Conservation (phyloP, 2,329 filamentous ascomycete genomes). For the Scedosporium apiospermum region DNA sequence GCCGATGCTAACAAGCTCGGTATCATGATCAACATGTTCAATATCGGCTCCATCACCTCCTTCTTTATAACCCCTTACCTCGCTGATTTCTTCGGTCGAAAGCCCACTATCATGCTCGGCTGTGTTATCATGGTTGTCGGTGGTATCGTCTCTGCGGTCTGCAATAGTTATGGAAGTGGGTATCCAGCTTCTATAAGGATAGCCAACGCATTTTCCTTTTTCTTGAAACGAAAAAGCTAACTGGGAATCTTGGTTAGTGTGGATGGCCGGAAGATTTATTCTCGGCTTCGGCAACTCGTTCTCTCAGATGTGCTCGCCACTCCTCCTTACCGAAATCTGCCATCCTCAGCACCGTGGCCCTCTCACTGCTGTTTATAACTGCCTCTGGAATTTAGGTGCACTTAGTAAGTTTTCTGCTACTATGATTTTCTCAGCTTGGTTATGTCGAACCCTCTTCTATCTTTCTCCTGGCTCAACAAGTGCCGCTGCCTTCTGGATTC, state of each 20-base stretch:
- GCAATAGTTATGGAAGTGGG: slow-evolving; percentile 32
- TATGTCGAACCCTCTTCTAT: too few relatives aligned
- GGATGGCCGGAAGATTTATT: slow-evolving; percentile 26
- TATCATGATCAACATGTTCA: slow-evolving; percentile 42
- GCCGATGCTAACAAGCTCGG: slow-evolving; percentile 31
- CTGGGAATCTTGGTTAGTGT: slow-evolving; percentile 18
- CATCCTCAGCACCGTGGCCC: slow-evolving; percentile 59
- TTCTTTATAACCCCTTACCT: slow-evolving; percentile 37
- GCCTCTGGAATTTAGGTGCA: slow-evolving; percentile 54
- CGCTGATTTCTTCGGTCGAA: slow-evolving; percentile 32
- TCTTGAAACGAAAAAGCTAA: neutral
- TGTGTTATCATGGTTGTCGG: slow-evolving; percentile 37
- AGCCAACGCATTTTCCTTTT: neutral
- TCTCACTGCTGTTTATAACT: slow-evolving; percentile 59
- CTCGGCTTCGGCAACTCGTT: slow-evolving; percentile 58
- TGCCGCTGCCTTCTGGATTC: too few relatives aligned
- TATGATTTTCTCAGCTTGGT: neutral
- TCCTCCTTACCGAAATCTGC: slow-evolving; percentile 56
- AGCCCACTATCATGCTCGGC: slow-evolving; percentile 31
- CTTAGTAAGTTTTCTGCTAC: slow-evolving; percentile 11
- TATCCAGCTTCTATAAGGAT: slow-evolving; percentile 2
- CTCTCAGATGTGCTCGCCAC: slow-evolving; percentile 52
- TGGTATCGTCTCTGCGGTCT: slow-evolving; percentile 30
- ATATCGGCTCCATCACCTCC: slow-evolving; percentile 37
- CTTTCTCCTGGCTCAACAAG: too few relatives aligned